These are phyloP conservation scores for Rhizophora apiculata DNA, from an alignment of 345 rosid genomes.

Conservation along the genomic window DNA sequence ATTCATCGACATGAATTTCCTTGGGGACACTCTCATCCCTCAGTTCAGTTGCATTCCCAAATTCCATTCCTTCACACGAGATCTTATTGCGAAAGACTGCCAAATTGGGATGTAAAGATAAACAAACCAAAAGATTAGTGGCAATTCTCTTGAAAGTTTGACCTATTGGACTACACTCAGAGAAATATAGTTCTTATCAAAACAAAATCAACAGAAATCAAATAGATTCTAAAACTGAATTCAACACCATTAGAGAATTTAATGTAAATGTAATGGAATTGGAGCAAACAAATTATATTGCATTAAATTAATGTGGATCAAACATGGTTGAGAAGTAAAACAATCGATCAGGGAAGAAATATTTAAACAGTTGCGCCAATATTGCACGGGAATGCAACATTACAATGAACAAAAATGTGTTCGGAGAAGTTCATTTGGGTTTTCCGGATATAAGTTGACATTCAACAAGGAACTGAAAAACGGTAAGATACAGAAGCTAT, in stretches of 20 bases:
- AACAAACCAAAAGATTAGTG: background rate
- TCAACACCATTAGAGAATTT: background rate
- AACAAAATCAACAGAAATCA: background rate
- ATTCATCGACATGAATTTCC: conserved; percentile 32
- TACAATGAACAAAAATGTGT: background rate
- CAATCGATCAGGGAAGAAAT: background rate
- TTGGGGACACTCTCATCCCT: conserved; percentile 36
- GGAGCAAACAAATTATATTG: background rate
- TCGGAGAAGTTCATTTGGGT: background rate
- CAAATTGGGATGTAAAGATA: conserved; percentile 9
- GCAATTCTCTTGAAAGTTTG: too few species aligned
- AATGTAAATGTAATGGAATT: too few species aligned
- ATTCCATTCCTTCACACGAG: conserved; percentile 49
- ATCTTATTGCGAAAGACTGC: conserved; percentile 17
- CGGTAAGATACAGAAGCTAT: background rate
- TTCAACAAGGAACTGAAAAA: background rate
- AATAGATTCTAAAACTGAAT: background rate
- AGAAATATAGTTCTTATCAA: background rate
- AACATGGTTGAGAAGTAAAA: background rate
- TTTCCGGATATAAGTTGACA: background rate
- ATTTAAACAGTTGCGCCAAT: background rate
- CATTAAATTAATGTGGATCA: conserved; percentile 1
- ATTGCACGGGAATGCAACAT: background rate
- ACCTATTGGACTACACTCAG: too few species aligned
- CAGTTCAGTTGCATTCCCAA: conserved; percentile 33